Conservation (phyloP, 306 rosid genomes). For the Abrus pulchellus region DNA sequence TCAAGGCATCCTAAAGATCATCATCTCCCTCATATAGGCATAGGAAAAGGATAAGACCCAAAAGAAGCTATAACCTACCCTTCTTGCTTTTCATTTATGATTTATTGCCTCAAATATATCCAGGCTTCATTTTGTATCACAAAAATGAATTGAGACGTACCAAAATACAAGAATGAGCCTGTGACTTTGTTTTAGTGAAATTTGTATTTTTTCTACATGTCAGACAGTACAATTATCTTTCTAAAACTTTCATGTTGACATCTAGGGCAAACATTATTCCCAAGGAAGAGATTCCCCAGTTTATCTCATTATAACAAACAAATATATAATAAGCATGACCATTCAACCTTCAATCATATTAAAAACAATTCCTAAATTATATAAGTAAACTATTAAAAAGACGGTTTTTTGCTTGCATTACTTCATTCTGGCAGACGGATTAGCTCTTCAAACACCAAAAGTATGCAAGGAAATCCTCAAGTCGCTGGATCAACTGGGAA, state of each 20-base stretch:
- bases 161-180: constrained; percentile 1
- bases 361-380: background rate
- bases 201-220: constrained; percentile 9
- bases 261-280: constrained; percentile 7
- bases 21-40: constrained; percentile 3
- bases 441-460: constrained; percentile 52
- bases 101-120: background rate
- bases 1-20: background rate
- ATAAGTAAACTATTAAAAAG: constrained; percentile 28
- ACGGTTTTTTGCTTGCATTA: constrained; percentile 48
- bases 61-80: constrained; percentile 4
- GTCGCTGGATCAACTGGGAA: constrained; percentile 58
- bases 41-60: background rate
- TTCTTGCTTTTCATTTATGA: constrained; percentile 9
- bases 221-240: background rate
- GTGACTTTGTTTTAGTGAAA: background rate
- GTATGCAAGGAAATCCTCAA: constrained; percentile 47
- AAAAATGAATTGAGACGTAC: constrained; percentile 34
- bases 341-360: constrained; percentile 14
- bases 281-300: constrained; percentile 26
- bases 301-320: constrained; percentile 11
- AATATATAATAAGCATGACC: constrained; percentile 21
- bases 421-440: constrained; percentile 64
- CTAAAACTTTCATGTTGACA: constrained; percentile 2
- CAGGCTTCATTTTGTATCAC: constrained; percentile 5